Evolutionary conservation across 352 stramenopile genomes (phyloP), one percentile per base, ranked within the genome.

Genomic region (Phytophthora sp.): DNA sequence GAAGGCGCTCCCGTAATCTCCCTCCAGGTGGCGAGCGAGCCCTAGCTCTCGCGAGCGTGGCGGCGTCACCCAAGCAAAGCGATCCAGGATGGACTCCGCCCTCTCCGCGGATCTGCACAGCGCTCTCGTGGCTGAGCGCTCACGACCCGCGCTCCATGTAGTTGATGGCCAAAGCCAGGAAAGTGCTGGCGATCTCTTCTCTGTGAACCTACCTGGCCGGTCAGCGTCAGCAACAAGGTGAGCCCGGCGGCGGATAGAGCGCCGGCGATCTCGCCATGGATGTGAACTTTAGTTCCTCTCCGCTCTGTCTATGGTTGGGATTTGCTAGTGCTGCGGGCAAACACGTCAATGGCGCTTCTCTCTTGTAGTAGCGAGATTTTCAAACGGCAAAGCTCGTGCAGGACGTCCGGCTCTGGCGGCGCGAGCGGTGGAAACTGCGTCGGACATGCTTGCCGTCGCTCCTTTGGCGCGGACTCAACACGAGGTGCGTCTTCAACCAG

Each of bases 381-480:
- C 49, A 52, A 64, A 48, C 30, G 27, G 39, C 39, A 62, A 67
- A 62, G 49, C 31, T 49, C 31, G 13, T 56, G 54, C 43, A 49
- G 24, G 21, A 15, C 35, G 37, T 41, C 50, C 50, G 50, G 50
- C 50, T 57, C 17, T 57, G n/a, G 49, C 35, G 30, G 8, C 27
- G 17, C 15, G 17, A 23, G 17, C 7, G 9, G 15, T 34, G 54
- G 31, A 44, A 51, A 49, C 46, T 56, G 43, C 42, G 42, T 48
- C 43, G 13, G 31, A 31, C 20, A 42, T 39, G 37, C 24, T 27
- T 27, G 12, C 13, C 31, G 39, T 26, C 35, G 37, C 52, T 44
- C 52, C 38, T 52, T 60, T 60, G 52, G 13, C 44, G 35, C 4
- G 57, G 57, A 66, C 49, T 66, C 57, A 66, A 61, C 57, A 66